phyloP scores from a whole-genome alignment of 1,284 basidiomycete species.

The Rhodotorula sp. region DNA sequence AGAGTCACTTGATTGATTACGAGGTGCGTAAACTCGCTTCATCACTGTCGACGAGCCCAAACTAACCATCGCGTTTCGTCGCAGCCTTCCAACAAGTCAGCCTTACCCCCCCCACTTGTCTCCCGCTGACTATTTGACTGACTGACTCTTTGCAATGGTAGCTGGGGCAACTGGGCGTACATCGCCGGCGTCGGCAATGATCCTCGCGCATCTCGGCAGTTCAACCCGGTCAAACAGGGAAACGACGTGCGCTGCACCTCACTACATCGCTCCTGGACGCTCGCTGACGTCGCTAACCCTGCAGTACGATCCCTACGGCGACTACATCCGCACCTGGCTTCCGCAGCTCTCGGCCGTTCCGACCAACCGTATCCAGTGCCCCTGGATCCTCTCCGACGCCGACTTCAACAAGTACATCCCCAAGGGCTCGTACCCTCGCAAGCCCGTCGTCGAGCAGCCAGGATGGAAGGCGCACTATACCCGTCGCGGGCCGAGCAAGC shows the following conservation, averaged over 20 bases:
- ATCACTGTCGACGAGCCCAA: too few species aligned
- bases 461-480: conserved; percentile 42
- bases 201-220: conserved; percentile 56
- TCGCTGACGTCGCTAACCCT: neutral
- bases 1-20: conserved; percentile 26
- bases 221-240: conserved; percentile 60
- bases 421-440: conserved; percentile 28
- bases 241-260: conserved; percentile 47
- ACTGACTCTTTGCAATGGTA: too few species aligned
- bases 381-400: conserved; percentile 38
- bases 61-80: neutral
- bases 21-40: conserved; percentile 2
- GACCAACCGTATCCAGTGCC: conserved; percentile 45
- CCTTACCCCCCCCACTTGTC: neutral
- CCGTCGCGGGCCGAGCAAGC: conserved; percentile 31
- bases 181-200: conserved; percentile 59
- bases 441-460: conserved; percentile 41
- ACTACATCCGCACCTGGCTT: conserved; percentile 56
- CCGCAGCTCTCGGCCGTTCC: conserved; percentile 52
- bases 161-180: conserved; percentile 50
- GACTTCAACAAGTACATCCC: conserved; percentile 32
- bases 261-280: neutral
- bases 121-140: too few species aligned
- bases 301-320: conserved; percentile 53
- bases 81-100: conserved; percentile 4